Base-by-base conservation (phyloP, 2,329 filamentous ascomycete species). In the Cladobotryum mycophilum region DNA sequence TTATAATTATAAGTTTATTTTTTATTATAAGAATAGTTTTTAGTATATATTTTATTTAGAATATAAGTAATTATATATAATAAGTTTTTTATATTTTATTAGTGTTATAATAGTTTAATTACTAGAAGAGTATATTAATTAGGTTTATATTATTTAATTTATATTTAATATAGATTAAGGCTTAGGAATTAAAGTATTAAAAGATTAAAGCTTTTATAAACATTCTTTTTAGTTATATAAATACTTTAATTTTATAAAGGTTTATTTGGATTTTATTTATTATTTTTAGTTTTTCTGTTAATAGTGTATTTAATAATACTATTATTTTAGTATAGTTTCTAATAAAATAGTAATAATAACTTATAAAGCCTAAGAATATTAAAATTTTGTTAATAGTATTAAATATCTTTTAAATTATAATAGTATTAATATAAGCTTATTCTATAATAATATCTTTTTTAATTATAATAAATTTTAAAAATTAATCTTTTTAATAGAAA, bases 361-460 rank as follows among this genome's bases (percentile, higher is more conserved):
- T 42, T 42, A 7, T 42, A 42, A 42, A 42, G 5, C 5, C n/a
- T 42, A 17, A 17, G n/a, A 42, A 45, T 49, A 42, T 46, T 42
- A 44, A 37, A 13, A 42, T 17, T 45, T 43, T 25, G 41, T 48
- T 47, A 25, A 43, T 48, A 12, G 25, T 45, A 18, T 43, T 49
- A 35, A 20, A n/a, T 44, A 36, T 15, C 37, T 43, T 17, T 44
- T 53, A 51, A 17, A n/a, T 42, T 42, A 17, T 42, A 42, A 42
- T 17, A 42, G 14, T 13, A 7, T 42, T 42, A 42, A 17, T 42
- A 42, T 42, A 42, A 42, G 5, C 14, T 42, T 42, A 42, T 25
- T 41, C 18, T 48, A 48, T 51, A n/a, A 34, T 40, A 45, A 55
- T 52, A 40, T 45, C 20, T 30, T 51, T 22, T 45, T 46, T 47